Percentiles rank a stretch among this genome's conserved stretches.
These are phyloP conservation scores for Pseudogymnoascus sp. DNA, from an alignment of 2,329 filamentous ascomycete species.

Conservation along the genomic window DNA sequence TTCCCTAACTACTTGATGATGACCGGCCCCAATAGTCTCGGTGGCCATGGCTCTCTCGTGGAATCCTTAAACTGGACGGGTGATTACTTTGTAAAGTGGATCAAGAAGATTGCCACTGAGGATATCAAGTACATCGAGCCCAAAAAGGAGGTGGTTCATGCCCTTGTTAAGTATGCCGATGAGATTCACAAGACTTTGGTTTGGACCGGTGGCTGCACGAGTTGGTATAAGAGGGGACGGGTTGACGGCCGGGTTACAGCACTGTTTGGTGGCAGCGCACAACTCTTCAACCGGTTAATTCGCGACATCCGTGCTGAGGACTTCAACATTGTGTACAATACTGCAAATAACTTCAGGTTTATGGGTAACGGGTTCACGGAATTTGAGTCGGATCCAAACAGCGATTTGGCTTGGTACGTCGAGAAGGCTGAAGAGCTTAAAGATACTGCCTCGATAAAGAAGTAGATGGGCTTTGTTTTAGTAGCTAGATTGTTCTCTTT, in stretches of 20 bases:
- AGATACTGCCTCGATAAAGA: background rate
- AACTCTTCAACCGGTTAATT: conserved; percentile 30
- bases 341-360: conserved; percentile 36
- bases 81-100: conserved; percentile 28
- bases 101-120: conserved; percentile 27
- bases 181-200: conserved; percentile 35
- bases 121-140: conserved; percentile 28
- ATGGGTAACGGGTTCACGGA: conserved; percentile 39
- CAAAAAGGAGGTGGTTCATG: conserved; percentile 29
- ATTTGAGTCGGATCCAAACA: conserved; percentile 21
- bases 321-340: conserved; percentile 38
- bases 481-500: background rate
- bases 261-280: conserved; percentile 35
- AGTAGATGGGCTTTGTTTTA: background rate
- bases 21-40: conserved; percentile 21
- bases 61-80: conserved; percentile 25
- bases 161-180: conserved; percentile 33
- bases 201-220: conserved; percentile 32
- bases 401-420: conserved; percentile 24
- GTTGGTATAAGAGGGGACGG: conserved; percentile 40
- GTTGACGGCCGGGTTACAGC: conserved; percentile 37
- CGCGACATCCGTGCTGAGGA: conserved; percentile 37
- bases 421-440: conserved; percentile 5
- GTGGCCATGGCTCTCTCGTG: conserved; percentile 23
- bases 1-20: conserved; percentile 17